Percentiles rank a stretch among this genome's conserved stretches.
Evolutionary conservation across 2,329 filamentous ascomycete species (phyloP).

Genomic region (Alternaria metachromatica): DNA sequence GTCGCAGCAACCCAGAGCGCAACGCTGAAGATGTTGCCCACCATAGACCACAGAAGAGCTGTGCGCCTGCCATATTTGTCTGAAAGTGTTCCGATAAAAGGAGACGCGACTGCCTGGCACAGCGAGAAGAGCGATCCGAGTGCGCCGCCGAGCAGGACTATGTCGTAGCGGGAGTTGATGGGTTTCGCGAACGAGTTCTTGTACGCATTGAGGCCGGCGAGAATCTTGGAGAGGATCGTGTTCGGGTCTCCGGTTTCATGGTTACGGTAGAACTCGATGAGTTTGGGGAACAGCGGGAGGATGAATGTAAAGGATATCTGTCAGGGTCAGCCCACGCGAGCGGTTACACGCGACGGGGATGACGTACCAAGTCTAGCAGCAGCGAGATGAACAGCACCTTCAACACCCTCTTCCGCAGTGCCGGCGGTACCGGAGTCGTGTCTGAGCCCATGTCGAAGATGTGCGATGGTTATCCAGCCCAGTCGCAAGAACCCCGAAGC

Average conservation of each 20-base stretch:
- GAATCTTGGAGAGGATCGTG: constrained; percentile 78
- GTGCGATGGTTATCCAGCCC: neutral
- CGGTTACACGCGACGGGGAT: constrained; percentile 19
- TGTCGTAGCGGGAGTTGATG: constrained; percentile 96
- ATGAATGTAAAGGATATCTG: constrained; percentile 99
- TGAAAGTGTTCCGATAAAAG: constrained; percentile 86
- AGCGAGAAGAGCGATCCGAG: constrained; percentile 93
- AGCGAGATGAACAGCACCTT: constrained; percentile 88
- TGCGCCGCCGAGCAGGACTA: constrained; percentile 91
- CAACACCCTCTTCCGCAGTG: constrained; percentile 78
- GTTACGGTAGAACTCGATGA: constrained; percentile 94
- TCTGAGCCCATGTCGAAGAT: constrained; percentile 28
- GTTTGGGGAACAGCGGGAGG: constrained; percentile 91
- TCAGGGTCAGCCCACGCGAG: constrained; percentile 14
- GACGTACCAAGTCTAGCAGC: constrained; percentile 81
- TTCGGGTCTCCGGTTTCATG: constrained; percentile 67
- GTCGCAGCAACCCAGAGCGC: constrained; percentile 92
- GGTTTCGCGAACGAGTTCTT: constrained; percentile 90
- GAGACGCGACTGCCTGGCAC: constrained; percentile 89
- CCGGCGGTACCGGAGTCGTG: constrained; percentile 47
- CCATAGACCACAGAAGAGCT: constrained; percentile 89
- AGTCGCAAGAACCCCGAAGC: neutral
- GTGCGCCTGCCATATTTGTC: constrained; percentile 87
- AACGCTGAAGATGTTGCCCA: constrained; percentile 90
- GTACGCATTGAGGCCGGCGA: constrained; percentile 88